These are phyloP conservation scores for Betula pendula DNA, from an alignment of 306 rosid genomes.

Conservation along the genomic window DNA sequence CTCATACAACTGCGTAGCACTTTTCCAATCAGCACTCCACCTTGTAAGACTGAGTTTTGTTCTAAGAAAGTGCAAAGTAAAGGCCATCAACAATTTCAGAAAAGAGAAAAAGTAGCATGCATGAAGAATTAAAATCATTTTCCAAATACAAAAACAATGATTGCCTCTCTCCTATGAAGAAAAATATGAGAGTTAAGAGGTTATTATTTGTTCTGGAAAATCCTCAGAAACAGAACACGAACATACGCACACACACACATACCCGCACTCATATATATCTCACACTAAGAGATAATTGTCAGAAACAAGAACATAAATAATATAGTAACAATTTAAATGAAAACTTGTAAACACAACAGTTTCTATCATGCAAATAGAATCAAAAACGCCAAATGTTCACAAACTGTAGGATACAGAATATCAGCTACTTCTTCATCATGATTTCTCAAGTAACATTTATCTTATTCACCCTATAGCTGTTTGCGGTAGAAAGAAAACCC, in stretches of 20 bases:
- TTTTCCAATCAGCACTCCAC: conserved; percentile 93
- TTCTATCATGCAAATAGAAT: neutral
- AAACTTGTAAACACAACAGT: neutral
- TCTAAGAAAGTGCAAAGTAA: conserved; percentile 33
- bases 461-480: neutral
- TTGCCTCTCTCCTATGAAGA: neutral
- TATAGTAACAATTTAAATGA: neutral
- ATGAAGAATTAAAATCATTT: neutral
- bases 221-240: neutral
- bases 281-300: too few relatives aligned
- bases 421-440: neutral
- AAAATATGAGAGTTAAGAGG: neutral
- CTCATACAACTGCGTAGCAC: conserved; percentile 80
- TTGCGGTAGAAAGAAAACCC: neutral
- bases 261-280: too few relatives aligned
- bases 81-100: conserved; percentile 15
- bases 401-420: neutral
- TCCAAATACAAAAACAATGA: neutral
- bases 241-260: neutral
- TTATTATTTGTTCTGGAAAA: neutral
- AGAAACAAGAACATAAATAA: too few relatives aligned
- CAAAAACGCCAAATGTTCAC: neutral
- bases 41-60: conserved; percentile 86
- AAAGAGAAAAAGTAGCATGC: neutral
- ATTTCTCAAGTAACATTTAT: neutral